Conservation (phyloP, 192 early-diverging fungal species). For the Haplosporangium gracile region DNA sequence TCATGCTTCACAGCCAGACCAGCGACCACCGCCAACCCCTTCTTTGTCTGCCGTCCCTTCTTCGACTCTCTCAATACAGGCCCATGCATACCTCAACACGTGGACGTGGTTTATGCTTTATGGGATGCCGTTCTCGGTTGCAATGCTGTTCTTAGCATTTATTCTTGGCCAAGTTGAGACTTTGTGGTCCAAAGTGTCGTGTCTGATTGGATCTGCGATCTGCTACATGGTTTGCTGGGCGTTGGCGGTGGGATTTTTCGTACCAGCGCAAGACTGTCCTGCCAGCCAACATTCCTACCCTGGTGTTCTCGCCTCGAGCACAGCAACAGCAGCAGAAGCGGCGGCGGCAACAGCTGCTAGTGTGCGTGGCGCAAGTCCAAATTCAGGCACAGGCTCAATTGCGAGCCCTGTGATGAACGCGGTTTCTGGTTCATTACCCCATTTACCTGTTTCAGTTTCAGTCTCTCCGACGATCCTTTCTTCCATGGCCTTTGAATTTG, state of each 20-base stretch:
- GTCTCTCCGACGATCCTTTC: neutral
- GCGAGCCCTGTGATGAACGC: neutral
- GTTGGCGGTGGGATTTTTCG: slow-evolving; percentile 7
- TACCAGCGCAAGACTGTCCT: neutral
- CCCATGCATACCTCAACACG: slow-evolving; percentile 12
- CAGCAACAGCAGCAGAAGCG: neutral
- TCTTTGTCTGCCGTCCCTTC: neutral
- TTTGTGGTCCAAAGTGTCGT: slow-evolving; percentile 28
- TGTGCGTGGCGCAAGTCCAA: neutral
- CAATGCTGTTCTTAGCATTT: slow-evolving; percentile 29
- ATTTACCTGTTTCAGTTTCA: neutral
- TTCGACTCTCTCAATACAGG: neutral
- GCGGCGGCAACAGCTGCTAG: neutral
- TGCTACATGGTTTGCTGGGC: slow-evolving; percentile 47
- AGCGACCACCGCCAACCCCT: neutral
- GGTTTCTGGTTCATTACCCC: neutral
- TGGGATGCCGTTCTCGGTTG: slow-evolving; percentile 32
- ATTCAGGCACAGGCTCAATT: neutral
- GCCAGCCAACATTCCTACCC: neutral
- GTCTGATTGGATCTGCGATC: slow-evolving; percentile 26
- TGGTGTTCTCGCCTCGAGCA: neutral
- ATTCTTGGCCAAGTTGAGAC: slow-evolving; percentile 23
- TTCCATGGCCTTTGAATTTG: slow-evolving; percentile 31
- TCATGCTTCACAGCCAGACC: neutral
- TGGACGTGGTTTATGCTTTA: slow-evolving; percentile 36